Evolutionary conservation across 2,329 filamentous ascomycete species (phyloP).

Genomic region (Dendryphion nanum): DNA sequence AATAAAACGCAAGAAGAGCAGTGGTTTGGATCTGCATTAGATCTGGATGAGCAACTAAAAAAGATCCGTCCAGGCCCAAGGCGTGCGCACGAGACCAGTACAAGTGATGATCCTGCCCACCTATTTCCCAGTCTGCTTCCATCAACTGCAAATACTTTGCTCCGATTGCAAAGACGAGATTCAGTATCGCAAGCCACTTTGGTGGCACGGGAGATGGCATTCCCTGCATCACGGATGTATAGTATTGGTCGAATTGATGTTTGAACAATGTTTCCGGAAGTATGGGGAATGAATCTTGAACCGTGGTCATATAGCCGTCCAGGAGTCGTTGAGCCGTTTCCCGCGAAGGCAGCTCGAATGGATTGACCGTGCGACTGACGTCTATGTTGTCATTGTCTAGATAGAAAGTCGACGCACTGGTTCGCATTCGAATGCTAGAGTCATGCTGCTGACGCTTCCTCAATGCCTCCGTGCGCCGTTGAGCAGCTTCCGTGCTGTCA

Average conservation of each 20-base stretch:
- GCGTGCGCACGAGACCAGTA: conserved; percentile 38
- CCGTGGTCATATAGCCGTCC: conserved; percentile 27
- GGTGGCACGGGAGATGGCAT: conserved; percentile 11
- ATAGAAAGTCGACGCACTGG: conserved; percentile 27
- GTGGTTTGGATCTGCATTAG: conserved; percentile 39
- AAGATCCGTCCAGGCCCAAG: conserved; percentile 25
- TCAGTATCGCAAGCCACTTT: conserved; percentile 40
- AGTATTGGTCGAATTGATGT: conserved; percentile 31
- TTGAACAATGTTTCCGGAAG: conserved; percentile 28
- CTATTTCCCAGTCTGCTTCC: conserved; percentile 19
- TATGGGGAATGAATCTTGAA: conserved; percentile 31
- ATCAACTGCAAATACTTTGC: conserved; percentile 34
- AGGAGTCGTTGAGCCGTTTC: conserved; percentile 24
- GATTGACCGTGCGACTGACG: conserved; percentile 19
- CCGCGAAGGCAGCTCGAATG: conserved; percentile 25
- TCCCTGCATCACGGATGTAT: conserved; percentile 15
- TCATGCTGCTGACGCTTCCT: conserved; percentile 8
- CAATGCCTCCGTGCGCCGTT: conserved; percentile 10
- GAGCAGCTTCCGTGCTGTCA: conserved; percentile 8
- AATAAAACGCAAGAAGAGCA: conserved; percentile 39
- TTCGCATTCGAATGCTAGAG: conserved; percentile 9
- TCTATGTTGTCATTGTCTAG: conserved; percentile 25
- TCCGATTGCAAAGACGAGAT: conserved; percentile 43
- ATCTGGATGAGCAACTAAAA: conserved; percentile 27
- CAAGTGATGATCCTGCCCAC: conserved; percentile 31